Conservation (phyloP, 108 stramenopile genomes). For the Mediolabrus comicus region DNA sequence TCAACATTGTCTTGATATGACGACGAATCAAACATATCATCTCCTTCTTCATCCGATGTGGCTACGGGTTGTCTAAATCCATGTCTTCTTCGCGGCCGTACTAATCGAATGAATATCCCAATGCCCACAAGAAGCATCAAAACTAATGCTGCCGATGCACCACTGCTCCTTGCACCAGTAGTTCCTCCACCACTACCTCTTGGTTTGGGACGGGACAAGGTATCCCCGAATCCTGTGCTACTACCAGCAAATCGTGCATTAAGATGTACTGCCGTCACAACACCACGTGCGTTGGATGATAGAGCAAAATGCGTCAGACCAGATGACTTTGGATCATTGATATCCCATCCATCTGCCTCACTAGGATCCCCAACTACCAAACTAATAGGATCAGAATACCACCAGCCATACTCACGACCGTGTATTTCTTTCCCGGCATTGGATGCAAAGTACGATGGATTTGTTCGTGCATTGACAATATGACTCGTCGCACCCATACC, state of each 20-base stretch:
- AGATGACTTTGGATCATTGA: constrained; percentile 14
- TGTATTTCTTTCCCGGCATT: constrained; percentile 43
- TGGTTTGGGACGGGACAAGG: background rate
- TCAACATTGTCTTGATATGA: background rate
- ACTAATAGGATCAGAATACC: constrained; percentile 42
- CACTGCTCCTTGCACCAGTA: background rate
- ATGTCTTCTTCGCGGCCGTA: background rate
- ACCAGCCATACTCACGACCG: constrained; percentile 38
- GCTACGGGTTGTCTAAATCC: background rate
- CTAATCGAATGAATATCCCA: background rate
- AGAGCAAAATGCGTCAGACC: background rate
- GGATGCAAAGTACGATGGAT: constrained; percentile 43
- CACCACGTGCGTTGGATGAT: constrained; percentile 5
- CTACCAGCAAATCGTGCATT: constrained; percentile 29
- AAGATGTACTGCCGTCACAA: constrained; percentile 25
- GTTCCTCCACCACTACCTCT: background rate
- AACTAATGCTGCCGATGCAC: background rate
- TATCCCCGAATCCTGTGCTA: background rate
- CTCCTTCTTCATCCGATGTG: constrained; percentile 4
- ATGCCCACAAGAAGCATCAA: background rate
- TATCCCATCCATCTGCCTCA: constrained; percentile 9
- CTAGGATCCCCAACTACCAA: constrained; percentile 19
- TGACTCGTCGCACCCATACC: constrained; percentile 57
- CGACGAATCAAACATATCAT: background rate
- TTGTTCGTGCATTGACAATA: constrained; percentile 71